Conservation (phyloP, 2,329 filamentous ascomycete species). For the Plenodomus lindquistii region DNA sequence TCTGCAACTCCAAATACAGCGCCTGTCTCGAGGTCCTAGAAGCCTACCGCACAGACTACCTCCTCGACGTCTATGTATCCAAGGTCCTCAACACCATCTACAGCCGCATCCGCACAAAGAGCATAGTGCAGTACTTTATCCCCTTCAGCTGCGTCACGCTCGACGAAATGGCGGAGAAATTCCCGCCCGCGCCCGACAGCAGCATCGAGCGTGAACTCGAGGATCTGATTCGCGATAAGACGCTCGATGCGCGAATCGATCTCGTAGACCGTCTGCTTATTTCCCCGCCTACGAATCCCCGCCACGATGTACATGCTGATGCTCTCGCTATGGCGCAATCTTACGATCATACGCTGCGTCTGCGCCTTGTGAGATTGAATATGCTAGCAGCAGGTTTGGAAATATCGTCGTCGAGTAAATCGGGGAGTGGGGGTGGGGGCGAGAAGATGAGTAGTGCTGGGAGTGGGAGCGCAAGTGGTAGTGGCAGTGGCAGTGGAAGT, state of each 20-base stretch:
- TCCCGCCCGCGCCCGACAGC: slow-evolving; percentile 58
- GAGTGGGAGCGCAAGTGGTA: too few species aligned
- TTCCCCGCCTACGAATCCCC: slow-evolving; percentile 67
- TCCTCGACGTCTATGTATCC: slow-evolving; percentile 86
- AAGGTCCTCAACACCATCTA: slow-evolving; percentile 73
- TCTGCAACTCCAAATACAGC: slow-evolving; percentile 88
- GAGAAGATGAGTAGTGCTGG: slow-evolving; percentile 14
- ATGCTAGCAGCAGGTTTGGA: slow-evolving; percentile 77
- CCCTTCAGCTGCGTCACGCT: slow-evolving; percentile 89
- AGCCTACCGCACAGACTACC: slow-evolving; percentile 79
- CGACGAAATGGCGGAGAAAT: slow-evolving; percentile 75
- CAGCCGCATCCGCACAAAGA: slow-evolving; percentile 78
- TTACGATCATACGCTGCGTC: slow-evolving; percentile 74
- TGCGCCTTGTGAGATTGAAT: slow-evolving; percentile 78
- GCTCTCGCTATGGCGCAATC: slow-evolving; percentile 69
- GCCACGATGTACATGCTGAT: slow-evolving; percentile 70
- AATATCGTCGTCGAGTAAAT: slow-evolving; percentile 49
- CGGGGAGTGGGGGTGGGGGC: background rate
- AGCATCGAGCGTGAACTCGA: slow-evolving; percentile 74
- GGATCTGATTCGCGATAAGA: slow-evolving; percentile 72
- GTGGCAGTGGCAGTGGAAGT: too few species aligned
- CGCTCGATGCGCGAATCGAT: slow-evolving; percentile 80
- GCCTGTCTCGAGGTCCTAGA: slow-evolving; percentile 82
- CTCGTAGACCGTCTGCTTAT: slow-evolving; percentile 79
- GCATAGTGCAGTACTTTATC: slow-evolving; percentile 89